Base-by-base conservation (phyloP, 352 stramenopile species). In the Globisporangium emineosum region DNA sequence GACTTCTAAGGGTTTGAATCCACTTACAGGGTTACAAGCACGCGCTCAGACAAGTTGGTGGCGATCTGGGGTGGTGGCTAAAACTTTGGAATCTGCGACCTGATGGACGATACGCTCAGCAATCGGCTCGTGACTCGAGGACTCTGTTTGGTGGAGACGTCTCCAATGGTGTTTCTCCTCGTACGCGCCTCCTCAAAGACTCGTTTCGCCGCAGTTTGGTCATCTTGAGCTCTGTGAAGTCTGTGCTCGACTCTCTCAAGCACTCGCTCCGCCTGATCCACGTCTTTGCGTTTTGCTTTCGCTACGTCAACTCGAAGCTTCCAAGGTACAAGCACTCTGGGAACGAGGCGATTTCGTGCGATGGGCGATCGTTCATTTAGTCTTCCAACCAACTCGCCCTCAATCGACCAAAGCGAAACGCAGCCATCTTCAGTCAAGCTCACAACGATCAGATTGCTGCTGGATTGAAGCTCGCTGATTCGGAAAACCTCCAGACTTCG, bases 321-420 rank as follows among this genome's bases (percentile, higher is more conserved):
- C 62, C 67, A 72, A 5, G 29, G 6, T n/a, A 25, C 17, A 2
- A 54, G 23, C 3, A 23, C 19, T n/a, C 27, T 47, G 12, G 25
- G 19, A 47, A 9, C 54, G n/a, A 55, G 6, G 5, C 32, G 54
- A 23, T 60, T 52, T n/a, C 53, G 29, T 1, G 42, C 29, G 13
- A 60, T 7, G 19, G 21, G 29, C 13, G 32, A 32, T 33, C 51
- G 15, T 7, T 77, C 60, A 17, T 53, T 43, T 13, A 87, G 51
- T 35, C 49, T 57, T 9, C 76, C 75, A 0, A 83, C 52, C 17
- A 70, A 60, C n/a, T 71, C 47, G 2, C 76, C 76, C 0, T 74
- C 64, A 2, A 72, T 37, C 1, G 70, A 74, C 68, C 77, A 86
- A 9, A 88, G 62, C 0, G 70, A 72, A 13, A 74, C 66, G 5